A percentile compares a stretch with the other conserved stretches of the same genome.
Conservation (phyloP, 1,284 basidiomycete species). For the Pseudozyma pruni region DNA sequence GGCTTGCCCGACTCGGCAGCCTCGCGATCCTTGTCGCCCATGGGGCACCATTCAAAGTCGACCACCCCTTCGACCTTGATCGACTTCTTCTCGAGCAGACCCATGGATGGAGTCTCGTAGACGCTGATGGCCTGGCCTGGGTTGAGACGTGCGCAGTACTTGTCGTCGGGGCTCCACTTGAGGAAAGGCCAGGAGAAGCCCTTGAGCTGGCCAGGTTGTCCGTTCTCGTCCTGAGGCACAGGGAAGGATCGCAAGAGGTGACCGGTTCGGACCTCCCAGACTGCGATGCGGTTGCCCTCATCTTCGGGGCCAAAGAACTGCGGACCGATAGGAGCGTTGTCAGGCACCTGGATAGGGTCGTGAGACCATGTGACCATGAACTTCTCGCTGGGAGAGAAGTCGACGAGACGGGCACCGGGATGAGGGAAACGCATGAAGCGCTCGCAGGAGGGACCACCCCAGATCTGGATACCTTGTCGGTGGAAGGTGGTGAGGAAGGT, state of each 20-base stretch:
- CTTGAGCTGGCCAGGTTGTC: slow-evolving; percentile 72
- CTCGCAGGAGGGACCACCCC: slow-evolving; percentile 91
- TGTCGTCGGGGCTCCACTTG: slow-evolving; percentile 98
- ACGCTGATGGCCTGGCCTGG: slow-evolving; percentile 93
- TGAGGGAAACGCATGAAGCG: slow-evolving; percentile 90
- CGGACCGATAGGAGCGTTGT: slow-evolving; percentile 74
- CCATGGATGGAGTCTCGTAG: slow-evolving; percentile 94
- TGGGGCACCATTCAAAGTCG: slow-evolving; percentile 99
- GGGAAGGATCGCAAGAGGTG: slow-evolving; percentile 93
- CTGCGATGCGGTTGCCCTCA: slow-evolving; percentile 94
- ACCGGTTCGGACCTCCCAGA: slow-evolving; percentile 97
- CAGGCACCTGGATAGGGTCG: slow-evolving; percentile 88
- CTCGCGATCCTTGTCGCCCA: slow-evolving; percentile 82
- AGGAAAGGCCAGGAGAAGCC: slow-evolving; percentile 85
- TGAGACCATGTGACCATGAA: slow-evolving; percentile 99
- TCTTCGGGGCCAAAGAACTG: slow-evolving; percentile 88
- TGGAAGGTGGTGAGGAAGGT: slow-evolving; percentile 94
- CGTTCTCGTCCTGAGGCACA: slow-evolving; percentile 68
- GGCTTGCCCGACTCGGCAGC: slow-evolving; percentile 69
- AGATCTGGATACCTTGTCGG: slow-evolving; percentile 92
- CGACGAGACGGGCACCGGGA: slow-evolving; percentile 92
- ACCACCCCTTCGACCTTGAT: slow-evolving; percentile 97
- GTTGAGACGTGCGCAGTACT: slow-evolving; percentile 88
- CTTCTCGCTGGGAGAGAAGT: slow-evolving; percentile 97
- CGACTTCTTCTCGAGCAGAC: slow-evolving; percentile 94